Conservation (phyloP, 371 early-diverging fungal species). For the Apophysomyces trapeziformis region DNA sequence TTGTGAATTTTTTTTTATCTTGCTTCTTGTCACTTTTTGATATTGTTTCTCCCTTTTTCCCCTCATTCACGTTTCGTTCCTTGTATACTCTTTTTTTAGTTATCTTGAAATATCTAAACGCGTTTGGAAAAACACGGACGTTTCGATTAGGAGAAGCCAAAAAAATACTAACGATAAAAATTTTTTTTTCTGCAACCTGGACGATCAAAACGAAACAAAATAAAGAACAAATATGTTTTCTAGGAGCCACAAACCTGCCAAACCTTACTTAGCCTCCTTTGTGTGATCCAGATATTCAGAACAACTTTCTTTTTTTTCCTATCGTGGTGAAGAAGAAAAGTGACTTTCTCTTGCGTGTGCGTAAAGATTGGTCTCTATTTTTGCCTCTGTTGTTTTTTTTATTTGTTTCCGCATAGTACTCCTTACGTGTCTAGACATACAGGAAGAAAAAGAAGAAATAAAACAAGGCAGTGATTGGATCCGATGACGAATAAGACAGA, state of each 20-base stretch:
- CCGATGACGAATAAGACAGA: not conserved
- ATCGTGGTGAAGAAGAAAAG: not conserved
- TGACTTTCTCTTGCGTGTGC: not conserved
- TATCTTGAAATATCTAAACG: no score
- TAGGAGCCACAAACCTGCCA: not conserved
- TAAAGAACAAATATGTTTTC: not conserved
- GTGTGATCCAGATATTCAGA: conserved; percentile 9
- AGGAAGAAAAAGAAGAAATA: not conserved
- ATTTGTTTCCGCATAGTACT: not conserved
- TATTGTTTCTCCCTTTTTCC: not conserved
- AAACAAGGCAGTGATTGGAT: no score
- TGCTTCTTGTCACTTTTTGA: not conserved
- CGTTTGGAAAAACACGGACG: no score
- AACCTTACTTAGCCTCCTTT: not conserved
- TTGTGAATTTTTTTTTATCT: no score
- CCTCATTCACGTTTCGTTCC: not conserved
- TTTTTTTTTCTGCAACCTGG: no score
- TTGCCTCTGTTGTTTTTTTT: not conserved
- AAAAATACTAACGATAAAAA: no score
- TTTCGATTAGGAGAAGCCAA: no score
- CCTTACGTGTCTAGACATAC: not conserved
- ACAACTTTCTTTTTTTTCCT: not conserved
- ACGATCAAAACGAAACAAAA: not conserved
- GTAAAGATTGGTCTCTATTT: not conserved
- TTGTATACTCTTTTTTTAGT: no score